phyloP scores from a whole-genome alignment of 2,329 filamentous ascomycete genomes.

The Shiraia sp. region DNA sequence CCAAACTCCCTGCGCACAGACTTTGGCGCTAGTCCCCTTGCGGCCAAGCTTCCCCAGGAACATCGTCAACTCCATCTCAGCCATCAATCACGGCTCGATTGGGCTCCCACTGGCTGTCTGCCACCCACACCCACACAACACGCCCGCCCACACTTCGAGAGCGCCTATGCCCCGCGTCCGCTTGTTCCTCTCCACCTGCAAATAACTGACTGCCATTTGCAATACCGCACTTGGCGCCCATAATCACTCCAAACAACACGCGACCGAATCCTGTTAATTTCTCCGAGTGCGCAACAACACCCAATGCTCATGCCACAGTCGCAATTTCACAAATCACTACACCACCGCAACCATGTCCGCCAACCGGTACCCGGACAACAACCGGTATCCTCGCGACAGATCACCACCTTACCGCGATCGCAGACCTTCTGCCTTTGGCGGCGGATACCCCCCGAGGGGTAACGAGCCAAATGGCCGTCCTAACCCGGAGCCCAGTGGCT shows the following conservation, averaged over 20 bases:
- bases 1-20: conserved; percentile 21
- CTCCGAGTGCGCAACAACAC: conserved; percentile 1
- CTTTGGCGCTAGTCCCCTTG: background rate
- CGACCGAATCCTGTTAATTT: background rate
- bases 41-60: background rate
- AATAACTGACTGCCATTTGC: too few species aligned
- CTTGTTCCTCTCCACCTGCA: too few species aligned
- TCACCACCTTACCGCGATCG: conserved; percentile 63
- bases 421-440: conserved; percentile 66
- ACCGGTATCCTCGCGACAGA: conserved; percentile 48
- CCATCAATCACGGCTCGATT: too few species aligned
- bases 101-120: background rate
- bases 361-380: conserved; percentile 40
- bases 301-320: conserved; percentile 19
- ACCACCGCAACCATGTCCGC: conserved; percentile 35
- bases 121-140: background rate
- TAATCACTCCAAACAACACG: background rate
- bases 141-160: background rate
- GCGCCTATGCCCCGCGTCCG: too few species aligned
- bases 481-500: conserved; percentile 31
- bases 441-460: conserved; percentile 57
- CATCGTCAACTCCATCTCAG: too few species aligned
- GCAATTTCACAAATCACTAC: conserved; percentile 4
- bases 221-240: too few species aligned
- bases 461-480: conserved; percentile 38